phyloP scores from a whole-genome alignment of 1,284 basidiomycete species.

The Cystobasidium pallidum region DNA sequence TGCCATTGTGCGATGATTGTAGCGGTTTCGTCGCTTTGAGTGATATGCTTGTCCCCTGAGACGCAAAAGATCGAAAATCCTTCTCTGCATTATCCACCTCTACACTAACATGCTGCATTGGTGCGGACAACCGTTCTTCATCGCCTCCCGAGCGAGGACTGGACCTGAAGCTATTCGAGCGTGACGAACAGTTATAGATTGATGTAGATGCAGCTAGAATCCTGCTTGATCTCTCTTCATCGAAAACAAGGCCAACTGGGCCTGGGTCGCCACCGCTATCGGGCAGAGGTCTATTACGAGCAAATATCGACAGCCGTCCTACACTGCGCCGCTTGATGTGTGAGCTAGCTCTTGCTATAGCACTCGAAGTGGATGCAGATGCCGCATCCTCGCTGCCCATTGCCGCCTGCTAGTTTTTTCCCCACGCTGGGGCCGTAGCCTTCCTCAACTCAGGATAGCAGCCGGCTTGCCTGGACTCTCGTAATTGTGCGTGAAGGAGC shows the following conservation, averaged over 20 bases:
- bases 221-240: slow-evolving; percentile 5
- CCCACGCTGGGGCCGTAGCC: neutral
- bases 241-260: slow-evolving; percentile 2
- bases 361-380: neutral
- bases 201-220: neutral
- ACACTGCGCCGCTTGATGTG: slow-evolving; percentile 8
- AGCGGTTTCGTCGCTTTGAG: neutral
- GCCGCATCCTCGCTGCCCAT: slow-evolving; percentile 12
- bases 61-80: neutral
- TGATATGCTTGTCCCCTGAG: neutral
- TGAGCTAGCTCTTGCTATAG: neutral
- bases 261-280: neutral
- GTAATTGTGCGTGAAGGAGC: neutral
- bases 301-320: neutral
- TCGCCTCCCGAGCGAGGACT: neutral
- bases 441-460: neutral
- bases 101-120: neutral
- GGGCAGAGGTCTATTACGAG: neutral
- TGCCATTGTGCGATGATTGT: neutral
- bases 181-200: neutral
- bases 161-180: neutral
- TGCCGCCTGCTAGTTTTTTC: neutral
- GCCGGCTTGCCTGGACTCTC: neutral
- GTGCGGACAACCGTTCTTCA: slow-evolving; percentile 1
- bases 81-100: neutral